A percentile compares a stretch with the other conserved stretches of the same genome.
phyloP scores from a whole-genome alignment of 2,329 filamentous ascomycete genomes.

The Monascus ruber region DNA sequence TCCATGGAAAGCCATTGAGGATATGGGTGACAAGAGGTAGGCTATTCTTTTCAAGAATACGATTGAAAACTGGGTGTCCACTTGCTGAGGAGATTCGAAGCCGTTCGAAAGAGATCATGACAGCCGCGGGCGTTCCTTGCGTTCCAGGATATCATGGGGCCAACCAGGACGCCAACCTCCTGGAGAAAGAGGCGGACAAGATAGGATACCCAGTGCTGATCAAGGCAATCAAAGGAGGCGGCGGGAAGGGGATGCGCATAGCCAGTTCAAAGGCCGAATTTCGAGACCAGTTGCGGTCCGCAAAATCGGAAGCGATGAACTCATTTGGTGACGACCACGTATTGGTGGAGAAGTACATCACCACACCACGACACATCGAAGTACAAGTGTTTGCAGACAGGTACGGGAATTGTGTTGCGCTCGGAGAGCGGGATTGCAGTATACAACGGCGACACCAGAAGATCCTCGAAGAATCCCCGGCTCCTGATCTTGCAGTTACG shows the following conservation, averaged over 20 bases:
- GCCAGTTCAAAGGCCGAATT: slow-evolving; percentile 48
- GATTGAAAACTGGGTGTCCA: neutral
- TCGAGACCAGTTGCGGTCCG: slow-evolving; percentile 48
- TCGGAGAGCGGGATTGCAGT: slow-evolving; percentile 56
- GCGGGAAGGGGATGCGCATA: slow-evolving; percentile 60
- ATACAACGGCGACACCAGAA: slow-evolving; percentile 57
- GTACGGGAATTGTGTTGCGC: slow-evolving; percentile 52
- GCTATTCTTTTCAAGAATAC: neutral
- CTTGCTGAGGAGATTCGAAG: slow-evolving; percentile 20
- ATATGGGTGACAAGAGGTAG: slow-evolving; percentile 86
- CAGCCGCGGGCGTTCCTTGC: slow-evolving; percentile 82
- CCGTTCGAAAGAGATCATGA: slow-evolving; percentile 94
- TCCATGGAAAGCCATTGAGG: slow-evolving; percentile 61
- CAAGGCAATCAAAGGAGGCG: slow-evolving; percentile 54
- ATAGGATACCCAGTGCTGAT: slow-evolving; percentile 56
- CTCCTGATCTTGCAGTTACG: slow-evolving; percentile 48
- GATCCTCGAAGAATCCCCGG: slow-evolving; percentile 55
- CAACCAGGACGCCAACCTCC: slow-evolving; percentile 57
- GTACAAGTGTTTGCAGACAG: slow-evolving; percentile 57
- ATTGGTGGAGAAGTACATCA: slow-evolving; percentile 58
- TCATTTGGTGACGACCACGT: slow-evolving; percentile 58
- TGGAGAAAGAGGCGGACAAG: slow-evolving; percentile 60
- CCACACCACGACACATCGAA: slow-evolving; percentile 54
- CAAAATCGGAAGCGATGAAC: slow-evolving; percentile 52
- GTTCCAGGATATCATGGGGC: slow-evolving; percentile 90